phyloP scores from a whole-genome alignment of 1,139 yeast species.

The Pichia sp. region DNA sequence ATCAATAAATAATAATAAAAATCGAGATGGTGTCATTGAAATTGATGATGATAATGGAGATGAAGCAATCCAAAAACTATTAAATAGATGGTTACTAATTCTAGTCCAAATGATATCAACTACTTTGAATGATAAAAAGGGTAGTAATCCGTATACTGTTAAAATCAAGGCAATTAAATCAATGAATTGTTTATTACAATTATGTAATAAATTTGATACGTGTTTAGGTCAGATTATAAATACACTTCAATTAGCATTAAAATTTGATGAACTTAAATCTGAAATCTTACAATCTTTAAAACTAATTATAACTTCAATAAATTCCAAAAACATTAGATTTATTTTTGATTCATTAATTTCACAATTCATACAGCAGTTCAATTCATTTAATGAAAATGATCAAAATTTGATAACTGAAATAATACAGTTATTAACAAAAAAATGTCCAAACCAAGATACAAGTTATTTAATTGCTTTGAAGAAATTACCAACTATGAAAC shows the following conservation, averaged over 20 bases:
- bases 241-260: constrained; percentile 76
- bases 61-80: constrained; percentile 10
- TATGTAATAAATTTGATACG: constrained; percentile 57
- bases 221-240: constrained; percentile 87
- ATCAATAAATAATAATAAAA: constrained; percentile 11
- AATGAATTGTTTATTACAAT: constrained; percentile 56
- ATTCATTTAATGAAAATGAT: constrained; percentile 40
- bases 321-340: constrained; percentile 46
- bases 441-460: constrained; percentile 1
- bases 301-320: constrained; percentile 44
- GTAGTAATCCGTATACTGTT: constrained; percentile 64
- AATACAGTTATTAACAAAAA: constrained; percentile 1
- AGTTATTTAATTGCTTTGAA: constrained; percentile 9
- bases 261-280: constrained; percentile 51
- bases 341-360: constrained; percentile 53
- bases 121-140: constrained; percentile 65
- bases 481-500: constrained; percentile 9
- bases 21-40: constrained; percentile 3
- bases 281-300: constrained; percentile 67
- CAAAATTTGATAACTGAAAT: constrained; percentile 39
- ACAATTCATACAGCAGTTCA: constrained; percentile 60
- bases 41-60: constrained; percentile 3
- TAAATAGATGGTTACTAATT: constrained; percentile 51
- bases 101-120: constrained; percentile 76
- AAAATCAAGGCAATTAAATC: constrained; percentile 71